Evolutionary conservation across 1,284 basidiomycete species (phyloP).

Genomic region (Rhodotorula mucilaginosa): DNA sequence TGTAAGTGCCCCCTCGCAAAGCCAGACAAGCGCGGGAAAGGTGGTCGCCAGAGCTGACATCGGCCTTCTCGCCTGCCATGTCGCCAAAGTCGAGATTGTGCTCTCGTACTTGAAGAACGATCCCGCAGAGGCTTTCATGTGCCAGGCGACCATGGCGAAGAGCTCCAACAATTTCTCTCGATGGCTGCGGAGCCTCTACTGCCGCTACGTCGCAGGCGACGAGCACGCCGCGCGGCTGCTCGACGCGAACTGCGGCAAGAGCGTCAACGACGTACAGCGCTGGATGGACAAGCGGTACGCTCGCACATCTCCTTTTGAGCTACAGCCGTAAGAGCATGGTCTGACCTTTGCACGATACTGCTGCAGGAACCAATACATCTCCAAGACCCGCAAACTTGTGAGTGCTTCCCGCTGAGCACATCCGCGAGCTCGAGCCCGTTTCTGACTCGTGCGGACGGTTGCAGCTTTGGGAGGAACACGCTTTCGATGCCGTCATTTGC

Average conservation of each 20-base stretch:
- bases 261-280: slow-evolving; percentile 60
- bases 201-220: slow-evolving; percentile 56
- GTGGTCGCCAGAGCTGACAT: neutral
- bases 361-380: slow-evolving; percentile 17
- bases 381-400: slow-evolving; percentile 21
- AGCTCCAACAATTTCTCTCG: neutral
- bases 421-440: too few relatives aligned
- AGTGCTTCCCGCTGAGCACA: too few relatives aligned
- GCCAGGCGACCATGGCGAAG: neutral
- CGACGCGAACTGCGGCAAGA: slow-evolving; percentile 56
- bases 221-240: slow-evolving; percentile 59
- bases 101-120: slow-evolving; percentile 67
- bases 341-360: too few relatives aligned
- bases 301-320: neutral
- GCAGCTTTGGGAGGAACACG: slow-evolving; percentile 39
- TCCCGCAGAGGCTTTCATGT: slow-evolving; percentile 61
- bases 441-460: too few relatives aligned
- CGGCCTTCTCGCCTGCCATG: too few relatives aligned
- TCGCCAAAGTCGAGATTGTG: slow-evolving; percentile 58
- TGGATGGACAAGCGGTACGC: slow-evolving; percentile 47
- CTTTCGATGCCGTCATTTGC: slow-evolving; percentile 43
- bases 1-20: slow-evolving; percentile 46
- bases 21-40: too few relatives aligned
- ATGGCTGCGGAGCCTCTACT: neutral
- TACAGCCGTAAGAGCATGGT: too few relatives aligned